Conservation (phyloP, 2,329 filamentous ascomycete genomes). For the Aspergillus amoenus region DNA sequence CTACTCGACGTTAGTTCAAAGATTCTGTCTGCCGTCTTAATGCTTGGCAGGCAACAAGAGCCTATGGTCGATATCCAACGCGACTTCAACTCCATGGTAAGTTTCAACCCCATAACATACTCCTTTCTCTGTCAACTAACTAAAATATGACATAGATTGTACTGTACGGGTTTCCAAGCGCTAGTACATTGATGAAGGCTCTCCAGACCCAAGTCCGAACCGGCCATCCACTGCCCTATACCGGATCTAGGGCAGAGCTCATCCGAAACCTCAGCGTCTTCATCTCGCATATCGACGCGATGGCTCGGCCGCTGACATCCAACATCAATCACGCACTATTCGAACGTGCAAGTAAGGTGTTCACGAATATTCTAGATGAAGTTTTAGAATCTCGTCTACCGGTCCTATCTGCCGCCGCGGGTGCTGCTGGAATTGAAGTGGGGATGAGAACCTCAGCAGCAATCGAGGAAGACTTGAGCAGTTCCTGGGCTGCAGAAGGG, state of each 20-base stretch:
- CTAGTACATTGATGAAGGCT: conserved; percentile 26
- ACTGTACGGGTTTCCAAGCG: conserved; percentile 28
- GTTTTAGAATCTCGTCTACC: conserved; percentile 20
- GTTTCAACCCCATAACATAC: background rate
- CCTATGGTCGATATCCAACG: conserved; percentile 23
- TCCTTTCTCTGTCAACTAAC: background rate
- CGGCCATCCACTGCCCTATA: conserved; percentile 29
- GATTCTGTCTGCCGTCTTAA: conserved; percentile 25
- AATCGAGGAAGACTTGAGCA: background rate
- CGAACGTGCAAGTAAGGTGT: conserved; percentile 19
- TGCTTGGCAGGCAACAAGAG: conserved; percentile 22
- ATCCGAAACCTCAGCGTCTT: conserved; percentile 43
- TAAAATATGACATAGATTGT: conserved; percentile 15
- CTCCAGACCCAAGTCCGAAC: conserved; percentile 24
- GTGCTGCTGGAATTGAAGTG: conserved; percentile 8
- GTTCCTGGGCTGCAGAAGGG: conserved; percentile 13
- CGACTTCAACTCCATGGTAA: conserved; percentile 24
- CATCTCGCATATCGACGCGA: conserved; percentile 39
- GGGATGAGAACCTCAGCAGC: background rate
- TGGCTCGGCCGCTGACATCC: conserved; percentile 32
- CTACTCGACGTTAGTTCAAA: conserved; percentile 23
- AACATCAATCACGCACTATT: conserved; percentile 20
- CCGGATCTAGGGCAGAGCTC: conserved; percentile 34
- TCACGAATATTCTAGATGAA: conserved; percentile 28
- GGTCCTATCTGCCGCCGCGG: background rate